Percentiles rank a stretch among this genome's conserved stretches.
These are phyloP conservation scores for Neoboletus subvelutipes DNA, from an alignment of 768 basidiomycete species.

Conservation along the genomic window DNA sequence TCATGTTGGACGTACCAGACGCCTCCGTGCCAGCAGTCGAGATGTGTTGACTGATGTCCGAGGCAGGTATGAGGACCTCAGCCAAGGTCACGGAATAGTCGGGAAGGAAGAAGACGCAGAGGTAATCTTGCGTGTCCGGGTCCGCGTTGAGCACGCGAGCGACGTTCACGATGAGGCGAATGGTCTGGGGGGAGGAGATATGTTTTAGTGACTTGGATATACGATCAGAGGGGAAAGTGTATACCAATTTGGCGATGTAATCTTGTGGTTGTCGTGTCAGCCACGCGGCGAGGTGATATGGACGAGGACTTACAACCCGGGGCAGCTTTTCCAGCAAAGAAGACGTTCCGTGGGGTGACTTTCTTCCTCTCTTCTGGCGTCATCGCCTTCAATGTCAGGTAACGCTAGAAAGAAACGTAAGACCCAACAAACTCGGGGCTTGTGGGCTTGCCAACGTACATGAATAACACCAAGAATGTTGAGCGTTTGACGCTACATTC, in stretches of 20 bases:
- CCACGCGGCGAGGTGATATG: not conserved
- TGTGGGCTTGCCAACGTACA: conserved; percentile 41
- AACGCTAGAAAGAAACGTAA: conserved; percentile 52
- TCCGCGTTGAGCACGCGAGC: conserved; percentile 68
- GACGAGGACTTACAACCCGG: conserved; percentile 67
- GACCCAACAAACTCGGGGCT: not conserved
- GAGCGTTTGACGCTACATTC: conserved; percentile 77
- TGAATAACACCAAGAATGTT: conserved; percentile 92
- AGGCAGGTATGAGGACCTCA: conserved; percentile 85
- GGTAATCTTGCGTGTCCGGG: conserved; percentile 82
- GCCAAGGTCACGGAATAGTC: conserved; percentile 90
- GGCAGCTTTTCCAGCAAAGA: conserved; percentile 97
- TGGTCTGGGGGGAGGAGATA: conserved; percentile 50
- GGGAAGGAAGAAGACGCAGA: conserved; percentile 92
- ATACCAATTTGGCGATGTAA: conserved; percentile 86
- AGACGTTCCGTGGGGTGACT: conserved; percentile 82
- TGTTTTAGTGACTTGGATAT: not conserved
- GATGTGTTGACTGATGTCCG: conserved; percentile 95
- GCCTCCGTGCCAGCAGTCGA: conserved; percentile 96
- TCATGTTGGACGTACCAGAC: conserved; percentile 81
- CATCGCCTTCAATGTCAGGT: conserved; percentile 79
- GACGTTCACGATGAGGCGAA: conserved; percentile 92
- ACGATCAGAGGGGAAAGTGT: not conserved
- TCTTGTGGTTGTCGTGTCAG: conserved; percentile 42
- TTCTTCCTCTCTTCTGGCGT: conserved; percentile 76